Evolutionary conservation across 352 stramenopile genomes (phyloP).

Genomic region (Blastocystis hominis): DNA sequence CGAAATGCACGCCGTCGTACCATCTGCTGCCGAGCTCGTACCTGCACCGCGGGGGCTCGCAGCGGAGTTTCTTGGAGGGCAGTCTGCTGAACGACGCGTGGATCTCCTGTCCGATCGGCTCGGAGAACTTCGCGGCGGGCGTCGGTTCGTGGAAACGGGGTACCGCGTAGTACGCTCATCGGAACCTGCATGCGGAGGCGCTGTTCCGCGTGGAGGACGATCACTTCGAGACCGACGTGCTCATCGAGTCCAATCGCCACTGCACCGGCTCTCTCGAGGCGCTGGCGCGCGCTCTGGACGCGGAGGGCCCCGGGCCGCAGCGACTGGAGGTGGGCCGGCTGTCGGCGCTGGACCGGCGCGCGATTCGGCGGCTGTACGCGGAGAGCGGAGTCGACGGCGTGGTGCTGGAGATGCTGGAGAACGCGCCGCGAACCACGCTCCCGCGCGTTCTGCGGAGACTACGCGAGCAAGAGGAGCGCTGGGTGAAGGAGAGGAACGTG

Average conservation of each 20-base stretch:
- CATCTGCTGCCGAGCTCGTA: conserved; percentile 2
- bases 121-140: neutral
- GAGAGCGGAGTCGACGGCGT: neutral
- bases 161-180: conserved; percentile 80
- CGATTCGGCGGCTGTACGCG: neutral
- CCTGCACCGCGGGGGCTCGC: conserved; percentile 7
- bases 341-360: neutral
- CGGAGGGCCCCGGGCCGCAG: neutral
- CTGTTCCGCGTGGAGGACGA: conserved; percentile 98
- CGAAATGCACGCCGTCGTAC: conserved; percentile 20
- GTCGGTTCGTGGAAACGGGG: neutral
- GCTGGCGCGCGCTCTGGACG: conserved; percentile 81
- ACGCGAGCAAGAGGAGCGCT: neutral
- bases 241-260: conserved; percentile 88
- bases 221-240: conserved; percentile 85
- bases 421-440: neutral
- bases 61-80: neutral
- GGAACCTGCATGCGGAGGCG: conserved; percentile 95
- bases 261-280: conserved; percentile 88
- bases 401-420: neutral
- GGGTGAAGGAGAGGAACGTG: neutral
- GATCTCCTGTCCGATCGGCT: conserved; percentile 43
- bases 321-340: neutral
- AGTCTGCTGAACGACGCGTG: conserved; percentile 11
- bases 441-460: neutral